Evolutionary conservation across 2,329 filamentous ascomycete species (phyloP).

Genomic region (Scytalidium sp.): DNA sequence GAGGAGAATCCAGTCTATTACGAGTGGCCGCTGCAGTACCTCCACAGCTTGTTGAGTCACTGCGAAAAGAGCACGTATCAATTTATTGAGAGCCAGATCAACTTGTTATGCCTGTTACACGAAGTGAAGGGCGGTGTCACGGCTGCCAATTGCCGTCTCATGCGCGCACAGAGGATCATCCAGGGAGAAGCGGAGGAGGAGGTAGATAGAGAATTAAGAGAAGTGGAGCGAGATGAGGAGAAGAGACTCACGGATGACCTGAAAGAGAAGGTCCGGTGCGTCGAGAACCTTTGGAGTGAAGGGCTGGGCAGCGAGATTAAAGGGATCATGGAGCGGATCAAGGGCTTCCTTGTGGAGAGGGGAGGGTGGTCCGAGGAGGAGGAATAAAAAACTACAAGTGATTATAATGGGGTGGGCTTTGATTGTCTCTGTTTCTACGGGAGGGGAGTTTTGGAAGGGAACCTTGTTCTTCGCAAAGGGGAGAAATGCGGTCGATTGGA

Average conservation of each 20-base stretch:
- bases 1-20: conserved; percentile 83
- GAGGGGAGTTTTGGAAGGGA: background rate
- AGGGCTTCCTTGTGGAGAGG: conserved; percentile 67
- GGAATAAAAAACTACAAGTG: background rate
- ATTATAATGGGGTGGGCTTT: background rate
- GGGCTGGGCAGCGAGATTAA: conserved; percentile 77
- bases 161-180: conserved; percentile 58
- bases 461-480: background rate
- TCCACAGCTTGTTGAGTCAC: conserved; percentile 81
- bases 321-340: conserved; percentile 70
- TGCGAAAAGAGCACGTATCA: conserved; percentile 92
- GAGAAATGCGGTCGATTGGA: background rate
- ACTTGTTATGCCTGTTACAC: conserved; percentile 84
- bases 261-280: conserved; percentile 87
- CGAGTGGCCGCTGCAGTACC: conserved; percentile 81
- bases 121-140: conserved; percentile 82
- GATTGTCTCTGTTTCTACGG: background rate
- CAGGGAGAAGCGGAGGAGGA: conserved; percentile 35
- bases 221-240: conserved; percentile 65
- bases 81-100: conserved; percentile 93
- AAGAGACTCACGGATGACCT: conserved; percentile 74
- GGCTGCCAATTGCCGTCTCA: conserved; percentile 62
- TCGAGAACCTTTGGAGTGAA: conserved; percentile 88
- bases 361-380: conserved; percentile 73
- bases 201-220: conserved; percentile 42